Evolutionary conservation across 495 filamentous ascomycete genomes (phyloP).

Genomic region (Aspergillus saccharolyticus): DNA sequence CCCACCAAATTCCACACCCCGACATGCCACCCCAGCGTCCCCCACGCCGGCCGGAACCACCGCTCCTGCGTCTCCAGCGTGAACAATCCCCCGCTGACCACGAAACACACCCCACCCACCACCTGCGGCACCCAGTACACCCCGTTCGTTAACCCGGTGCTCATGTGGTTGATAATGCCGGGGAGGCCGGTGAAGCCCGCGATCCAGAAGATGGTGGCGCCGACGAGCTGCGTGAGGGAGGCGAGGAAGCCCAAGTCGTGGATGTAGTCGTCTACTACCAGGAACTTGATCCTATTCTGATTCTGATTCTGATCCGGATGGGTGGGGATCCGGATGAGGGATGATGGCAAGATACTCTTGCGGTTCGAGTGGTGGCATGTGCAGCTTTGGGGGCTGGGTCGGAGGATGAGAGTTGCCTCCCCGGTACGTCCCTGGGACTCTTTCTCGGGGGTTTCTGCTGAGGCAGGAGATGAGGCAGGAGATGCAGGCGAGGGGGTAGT

Average conservation of each 20-base stretch:
- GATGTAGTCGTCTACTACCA: conserved; percentile 50
- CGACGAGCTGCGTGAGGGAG: conserved; percentile 54
- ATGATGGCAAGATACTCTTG: no score
- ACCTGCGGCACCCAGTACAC: conserved; percentile 67
- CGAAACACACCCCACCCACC: conserved; percentile 60
- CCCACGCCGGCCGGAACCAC: conserved; percentile 58
- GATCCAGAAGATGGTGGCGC: conserved; percentile 62
- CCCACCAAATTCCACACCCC: conserved; percentile 56
- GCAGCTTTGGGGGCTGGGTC: conserved; percentile 36
- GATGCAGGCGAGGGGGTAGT: no score
- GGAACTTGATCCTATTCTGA: no score
- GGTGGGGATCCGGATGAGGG: no score
- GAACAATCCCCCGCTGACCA: conserved; percentile 53
- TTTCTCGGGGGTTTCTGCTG: no score
- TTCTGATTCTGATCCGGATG: no score
- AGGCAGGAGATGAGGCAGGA: no score
- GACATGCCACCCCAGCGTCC: conserved; percentile 58
- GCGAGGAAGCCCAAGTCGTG: conserved; percentile 67
- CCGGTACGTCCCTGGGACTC: conserved; percentile 1
- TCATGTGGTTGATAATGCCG: conserved; percentile 47
- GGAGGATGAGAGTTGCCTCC: conserved; percentile 54
- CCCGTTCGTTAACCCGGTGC: conserved; percentile 45
- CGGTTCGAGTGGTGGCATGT: background rate
- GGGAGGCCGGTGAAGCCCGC: conserved; percentile 62
- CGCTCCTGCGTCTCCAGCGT: conserved; percentile 65